Conservation (phyloP, 2,329 filamentous ascomycete genomes). For the Oidium heveae region DNA sequence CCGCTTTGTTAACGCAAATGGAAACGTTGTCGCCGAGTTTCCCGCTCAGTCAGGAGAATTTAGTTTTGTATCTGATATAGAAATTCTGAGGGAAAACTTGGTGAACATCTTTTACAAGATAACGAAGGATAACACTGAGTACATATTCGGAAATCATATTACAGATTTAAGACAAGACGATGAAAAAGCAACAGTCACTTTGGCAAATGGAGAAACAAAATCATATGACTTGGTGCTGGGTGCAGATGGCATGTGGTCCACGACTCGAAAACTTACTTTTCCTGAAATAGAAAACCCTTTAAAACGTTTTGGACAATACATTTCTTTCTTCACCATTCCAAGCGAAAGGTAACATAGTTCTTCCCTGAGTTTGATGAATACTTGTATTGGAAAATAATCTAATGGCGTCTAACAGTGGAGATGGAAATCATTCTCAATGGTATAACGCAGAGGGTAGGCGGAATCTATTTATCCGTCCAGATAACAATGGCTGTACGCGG, state of each 20-base stretch:
- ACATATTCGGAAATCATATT: constrained; percentile 14
- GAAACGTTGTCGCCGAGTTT: constrained; percentile 17
- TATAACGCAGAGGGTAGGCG: constrained; percentile 16
- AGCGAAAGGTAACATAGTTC: constrained; percentile 11
- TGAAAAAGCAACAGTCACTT: constrained; percentile 15
- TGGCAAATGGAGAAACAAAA: constrained; percentile 19
- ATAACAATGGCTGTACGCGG: constrained; percentile 16
- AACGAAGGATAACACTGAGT: constrained; percentile 12
- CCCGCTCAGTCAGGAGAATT: constrained; percentile 13
- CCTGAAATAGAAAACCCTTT: constrained; percentile 9
- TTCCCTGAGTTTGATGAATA: no score
- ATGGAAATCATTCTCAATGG: constrained; percentile 13
- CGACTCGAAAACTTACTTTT: constrained; percentile 17
- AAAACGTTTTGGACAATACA: constrained; percentile 8
- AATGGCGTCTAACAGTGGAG: constrained; percentile 4
- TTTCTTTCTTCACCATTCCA: constrained; percentile 17
- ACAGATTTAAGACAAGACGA: constrained; percentile 5
- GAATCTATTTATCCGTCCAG: constrained; percentile 18
- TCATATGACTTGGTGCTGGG: constrained; percentile 26
- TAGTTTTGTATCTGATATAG: constrained; percentile 19
- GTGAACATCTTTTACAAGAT: constrained; percentile 17
- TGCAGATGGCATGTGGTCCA: constrained; percentile 28
- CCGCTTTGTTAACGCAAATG: constrained; percentile 18
- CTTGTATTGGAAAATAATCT: no score
- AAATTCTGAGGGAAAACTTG: constrained; percentile 21